A percentile compares a stretch with the other conserved stretches of the same genome.
Evolutionary conservation across 306 rosid species (phyloP).

Genomic region (Oxytropis ochrocephala): DNA sequence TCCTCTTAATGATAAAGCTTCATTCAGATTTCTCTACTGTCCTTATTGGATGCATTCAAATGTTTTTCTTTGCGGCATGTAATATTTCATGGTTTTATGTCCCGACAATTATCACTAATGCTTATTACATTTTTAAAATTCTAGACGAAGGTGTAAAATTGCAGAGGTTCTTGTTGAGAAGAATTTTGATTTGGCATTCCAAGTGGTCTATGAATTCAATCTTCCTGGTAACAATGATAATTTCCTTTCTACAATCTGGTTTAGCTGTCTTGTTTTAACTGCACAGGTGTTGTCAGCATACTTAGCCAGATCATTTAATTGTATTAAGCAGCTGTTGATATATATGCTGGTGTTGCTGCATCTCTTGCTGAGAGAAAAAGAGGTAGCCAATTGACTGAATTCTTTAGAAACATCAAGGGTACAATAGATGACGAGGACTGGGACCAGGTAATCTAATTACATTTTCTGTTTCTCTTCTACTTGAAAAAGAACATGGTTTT

Average conservation of each 20-base stretch:
- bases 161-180: constrained; percentile 94
- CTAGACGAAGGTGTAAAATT: constrained; percentile 89
- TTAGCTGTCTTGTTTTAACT: background rate
- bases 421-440: constrained; percentile 94
- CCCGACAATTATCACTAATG: constrained; percentile 16
- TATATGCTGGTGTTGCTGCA: constrained; percentile 93
- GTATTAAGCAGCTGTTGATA: constrained; percentile 73
- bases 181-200: constrained; percentile 95
- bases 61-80: constrained; percentile 5
- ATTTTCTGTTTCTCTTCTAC: constrained; percentile 16
- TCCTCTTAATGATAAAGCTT: constrained; percentile 1
- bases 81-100: constrained; percentile 10
- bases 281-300: background rate
- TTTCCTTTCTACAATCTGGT: constrained; percentile 2
- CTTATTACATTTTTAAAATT: constrained; percentile 23
- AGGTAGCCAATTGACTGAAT: constrained; percentile 87
- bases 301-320: constrained; percentile 16
- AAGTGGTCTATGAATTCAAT: constrained; percentile 80
- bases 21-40: background rate
- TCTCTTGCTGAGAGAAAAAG: constrained; percentile 94
- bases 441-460: constrained; percentile 71
- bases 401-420: constrained; percentile 86
- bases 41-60: constrained; percentile 6
- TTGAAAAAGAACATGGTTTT: background rate
- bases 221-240: constrained; percentile 62